A percentile compares a stretch with the other conserved stretches of the same genome.
These are phyloP conservation scores for Pseudisothecium myosuroides DNA, from an alignment of 225 moss, liverwort and hornwort genomes.

Conservation along the genomic window DNA sequence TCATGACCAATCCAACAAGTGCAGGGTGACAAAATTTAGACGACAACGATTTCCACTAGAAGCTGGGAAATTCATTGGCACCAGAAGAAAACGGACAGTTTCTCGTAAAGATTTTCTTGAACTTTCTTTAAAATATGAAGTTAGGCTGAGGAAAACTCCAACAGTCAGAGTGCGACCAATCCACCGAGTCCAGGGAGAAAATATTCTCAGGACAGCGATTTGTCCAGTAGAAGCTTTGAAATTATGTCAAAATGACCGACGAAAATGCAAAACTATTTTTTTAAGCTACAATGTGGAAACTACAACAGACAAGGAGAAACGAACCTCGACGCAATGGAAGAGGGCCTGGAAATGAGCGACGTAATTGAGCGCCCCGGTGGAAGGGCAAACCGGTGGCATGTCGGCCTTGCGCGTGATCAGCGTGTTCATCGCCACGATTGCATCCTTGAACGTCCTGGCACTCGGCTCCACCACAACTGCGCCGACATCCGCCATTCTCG, in stretches of 20 bases:
- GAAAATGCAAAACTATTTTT: neutral
- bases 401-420: conserved; percentile 41
- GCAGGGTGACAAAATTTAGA: neutral
- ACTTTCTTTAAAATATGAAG: neutral
- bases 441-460: conserved; percentile 56
- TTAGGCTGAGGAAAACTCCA: neutral
- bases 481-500: conserved; percentile 15
- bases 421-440: conserved; percentile 38
- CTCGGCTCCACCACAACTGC: neutral
- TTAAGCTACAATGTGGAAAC: neutral
- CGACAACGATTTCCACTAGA: neutral
- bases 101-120: neutral
- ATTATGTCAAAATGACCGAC: neutral
- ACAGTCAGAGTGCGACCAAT: neutral
- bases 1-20: neutral
- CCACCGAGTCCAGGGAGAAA: neutral
- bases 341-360: conserved; percentile 36
- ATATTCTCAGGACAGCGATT: neutral
- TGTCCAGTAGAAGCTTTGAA: neutral
- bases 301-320: neutral
- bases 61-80: neutral
- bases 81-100: neutral
- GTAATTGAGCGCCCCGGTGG: conserved; percentile 29
- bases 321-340: conserved; percentile 53
- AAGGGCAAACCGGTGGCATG: neutral